A percentile compares a stretch with the other conserved stretches of the same genome.
These are phyloP conservation scores for Coemansia interrupta DNA, from an alignment of 192 early-diverging fungal species.

Conservation along the genomic window DNA sequence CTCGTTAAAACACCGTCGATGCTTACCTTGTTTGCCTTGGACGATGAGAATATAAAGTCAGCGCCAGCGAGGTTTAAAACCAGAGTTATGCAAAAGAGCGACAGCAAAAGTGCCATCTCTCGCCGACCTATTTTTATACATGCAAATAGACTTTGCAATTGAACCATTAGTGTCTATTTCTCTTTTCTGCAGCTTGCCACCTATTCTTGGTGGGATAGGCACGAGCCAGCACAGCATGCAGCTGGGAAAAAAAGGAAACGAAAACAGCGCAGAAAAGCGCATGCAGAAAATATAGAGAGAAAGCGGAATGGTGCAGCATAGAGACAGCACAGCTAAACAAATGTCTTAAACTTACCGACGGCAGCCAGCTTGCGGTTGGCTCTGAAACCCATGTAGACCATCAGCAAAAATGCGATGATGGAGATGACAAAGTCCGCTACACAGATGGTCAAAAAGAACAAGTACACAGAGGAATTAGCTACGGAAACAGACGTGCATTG, in stretches of 20 bases:
- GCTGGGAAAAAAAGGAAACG: background rate
- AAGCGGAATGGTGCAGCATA: background rate
- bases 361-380: constrained; percentile 51
- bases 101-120: constrained; percentile 50
- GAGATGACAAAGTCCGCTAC: constrained; percentile 54
- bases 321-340: background rate
- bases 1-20: too few species aligned
- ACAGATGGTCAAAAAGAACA: constrained; percentile 3
- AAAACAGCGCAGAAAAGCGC: background rate
- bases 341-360: constrained; percentile 41
- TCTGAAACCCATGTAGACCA: constrained; percentile 41
- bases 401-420: constrained; percentile 40
- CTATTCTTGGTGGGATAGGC: background rate
- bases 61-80: constrained; percentile 42
- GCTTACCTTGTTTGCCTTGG: constrained; percentile 43
- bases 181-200: background rate
- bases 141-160: background rate
- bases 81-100: constrained; percentile 38
- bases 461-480: background rate
- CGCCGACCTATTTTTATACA: constrained; percentile 40
- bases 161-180: background rate
- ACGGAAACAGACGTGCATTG: too few species aligned
- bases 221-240: background rate
- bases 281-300: background rate
- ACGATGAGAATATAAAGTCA: constrained; percentile 30